Percentiles rank a stretch among this genome's conserved stretches.
phyloP scores from a whole-genome alignment of 176 grass and related monocot genomes.

The Oryza nivara region DNA sequence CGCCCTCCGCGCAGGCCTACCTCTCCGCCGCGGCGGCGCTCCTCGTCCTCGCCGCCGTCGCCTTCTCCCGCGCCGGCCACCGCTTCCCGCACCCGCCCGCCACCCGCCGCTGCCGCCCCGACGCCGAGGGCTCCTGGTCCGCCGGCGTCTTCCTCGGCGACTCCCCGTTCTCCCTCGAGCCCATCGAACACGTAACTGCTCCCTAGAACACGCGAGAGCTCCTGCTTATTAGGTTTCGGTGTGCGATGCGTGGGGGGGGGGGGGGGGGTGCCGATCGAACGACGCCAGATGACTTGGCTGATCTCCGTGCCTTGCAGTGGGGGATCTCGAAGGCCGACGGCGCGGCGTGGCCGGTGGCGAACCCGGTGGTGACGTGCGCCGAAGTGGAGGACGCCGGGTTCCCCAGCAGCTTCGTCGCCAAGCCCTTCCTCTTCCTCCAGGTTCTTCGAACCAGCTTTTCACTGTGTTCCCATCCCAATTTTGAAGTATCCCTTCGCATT shows the following conservation, averaged over 20 bases:
- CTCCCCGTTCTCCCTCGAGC: slow-evolving; percentile 69
- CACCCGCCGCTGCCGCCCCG: slow-evolving; percentile 57
- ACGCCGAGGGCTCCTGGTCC: slow-evolving; percentile 90
- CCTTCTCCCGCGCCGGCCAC: slow-evolving; percentile 65
- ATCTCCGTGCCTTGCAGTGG: slow-evolving; percentile 53
- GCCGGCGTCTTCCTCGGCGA: slow-evolving; percentile 72
- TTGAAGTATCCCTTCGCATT: not conserved
- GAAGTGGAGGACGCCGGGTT: slow-evolving; percentile 54
- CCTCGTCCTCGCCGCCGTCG: slow-evolving; percentile 47
- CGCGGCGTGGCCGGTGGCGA: slow-evolving; percentile 81
- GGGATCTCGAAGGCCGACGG: slow-evolving; percentile 52
- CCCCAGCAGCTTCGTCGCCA: slow-evolving; percentile 84
- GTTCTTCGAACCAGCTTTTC: slow-evolving; percentile 38
- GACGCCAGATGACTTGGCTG: not conserved
- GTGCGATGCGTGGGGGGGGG: not conserved
- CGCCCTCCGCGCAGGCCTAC: slow-evolving; percentile 43
- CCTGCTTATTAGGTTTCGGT: not conserved
- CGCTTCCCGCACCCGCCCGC: slow-evolving; percentile 51
- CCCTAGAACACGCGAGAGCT: not conserved
- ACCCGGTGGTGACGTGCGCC: slow-evolving; percentile 77
- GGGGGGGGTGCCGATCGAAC: not conserved
- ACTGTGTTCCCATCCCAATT: not conserved
- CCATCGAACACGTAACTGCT: slow-evolving; percentile 66
- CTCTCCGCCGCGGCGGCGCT: slow-evolving; percentile 43
- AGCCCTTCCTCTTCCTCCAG: slow-evolving; percentile 90